A percentile compares a stretch with the other conserved stretches of the same genome.
These are phyloP conservation scores for Phytophthora cryptogea DNA, from an alignment of 352 stramenopile species.

Conservation along the genomic window DNA sequence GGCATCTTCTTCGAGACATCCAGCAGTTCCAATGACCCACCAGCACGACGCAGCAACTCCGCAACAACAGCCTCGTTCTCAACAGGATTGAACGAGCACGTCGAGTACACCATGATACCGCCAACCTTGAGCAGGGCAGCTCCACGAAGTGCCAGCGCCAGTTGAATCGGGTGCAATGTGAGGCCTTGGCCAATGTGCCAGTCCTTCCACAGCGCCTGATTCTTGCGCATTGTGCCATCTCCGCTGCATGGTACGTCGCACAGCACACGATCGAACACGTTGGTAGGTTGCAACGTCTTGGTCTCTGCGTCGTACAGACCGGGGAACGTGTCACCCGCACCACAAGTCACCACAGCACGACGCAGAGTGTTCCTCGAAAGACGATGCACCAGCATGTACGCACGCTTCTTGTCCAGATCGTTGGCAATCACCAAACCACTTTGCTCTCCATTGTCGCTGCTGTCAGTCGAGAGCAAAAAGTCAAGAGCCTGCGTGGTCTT, in stretches of 20 bases:
- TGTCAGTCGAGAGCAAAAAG: slow-evolving; percentile 52
- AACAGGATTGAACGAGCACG: slow-evolving; percentile 98
- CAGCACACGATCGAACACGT: slow-evolving; percentile 97
- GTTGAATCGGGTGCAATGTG: slow-evolving; percentile 93
- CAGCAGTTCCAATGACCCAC: slow-evolving; percentile 89
- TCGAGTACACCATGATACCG: slow-evolving; percentile 95
- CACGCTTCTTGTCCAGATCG: slow-evolving; percentile 95
- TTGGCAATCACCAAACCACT: slow-evolving; percentile 94
- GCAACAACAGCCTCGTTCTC: slow-evolving; percentile 99
- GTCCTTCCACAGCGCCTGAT: slow-evolving; percentile 92
- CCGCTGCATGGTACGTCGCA: slow-evolving; percentile 98
- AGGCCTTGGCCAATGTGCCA: slow-evolving; percentile 94
- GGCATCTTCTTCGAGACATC: slow-evolving; percentile 77
- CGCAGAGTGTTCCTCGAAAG: slow-evolving; percentile 83
- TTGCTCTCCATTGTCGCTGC: slow-evolving; percentile 15
- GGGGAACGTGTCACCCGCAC: slow-evolving; percentile 93
- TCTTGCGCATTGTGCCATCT: slow-evolving; percentile 99
- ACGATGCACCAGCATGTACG: slow-evolving; percentile 98
- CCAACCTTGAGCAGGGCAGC: slow-evolving; percentile 90
- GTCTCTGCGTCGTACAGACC: slow-evolving; percentile 71
- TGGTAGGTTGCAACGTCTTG: slow-evolving; percentile 53
- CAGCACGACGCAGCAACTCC: slow-evolving; percentile 91
- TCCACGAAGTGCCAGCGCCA: slow-evolving; percentile 92
- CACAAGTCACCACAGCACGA: slow-evolving; percentile 92
- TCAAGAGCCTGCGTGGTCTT: slow-evolving; percentile 99